A percentile compares a stretch with the other conserved stretches of the same genome.
Evolutionary conservation across 78 protist species (phyloP).

Genomic region (Dictyostelium firmibasis): DNA sequence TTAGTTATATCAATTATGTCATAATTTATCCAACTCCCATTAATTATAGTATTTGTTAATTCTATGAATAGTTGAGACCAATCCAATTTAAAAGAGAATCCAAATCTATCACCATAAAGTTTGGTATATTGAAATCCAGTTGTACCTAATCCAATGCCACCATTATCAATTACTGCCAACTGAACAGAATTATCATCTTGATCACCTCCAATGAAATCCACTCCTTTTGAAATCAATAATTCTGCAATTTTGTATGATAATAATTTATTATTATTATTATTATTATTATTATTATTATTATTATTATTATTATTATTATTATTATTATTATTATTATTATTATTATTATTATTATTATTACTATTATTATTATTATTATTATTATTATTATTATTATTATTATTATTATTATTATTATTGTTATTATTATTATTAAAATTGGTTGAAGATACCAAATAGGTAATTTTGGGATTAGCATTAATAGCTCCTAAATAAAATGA

Average conservation of each 20-base stretch:
- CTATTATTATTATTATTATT: not conserved
- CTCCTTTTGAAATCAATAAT: not conserved
- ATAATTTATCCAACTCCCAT: not conserved
- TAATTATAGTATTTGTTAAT: not conserved
- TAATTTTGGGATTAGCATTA: not conserved
- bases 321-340: not conserved
- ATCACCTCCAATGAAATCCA: slow-evolving; percentile 11
- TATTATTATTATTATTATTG: no score
- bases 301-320: not conserved
- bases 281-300: no score
- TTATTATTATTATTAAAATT: not conserved
- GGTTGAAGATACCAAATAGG: not conserved
- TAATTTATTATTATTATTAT: not conserved
- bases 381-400: no score
- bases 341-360: not conserved
- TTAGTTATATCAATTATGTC: not conserved
- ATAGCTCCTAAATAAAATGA: slow-evolving; percentile 26
- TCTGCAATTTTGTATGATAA: not conserved
- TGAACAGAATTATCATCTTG: slow-evolving; percentile 31
- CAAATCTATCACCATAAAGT: not conserved
- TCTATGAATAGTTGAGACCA: not conserved
- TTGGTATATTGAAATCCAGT: not conserved
- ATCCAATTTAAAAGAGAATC: not conserved
- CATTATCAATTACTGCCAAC: not conserved
- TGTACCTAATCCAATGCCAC: not conserved